Percentiles rank a stretch among this genome's conserved stretches.
phyloP scores from a whole-genome alignment of 805 yeast species.

The Ogataea trehaloabstinens region DNA sequence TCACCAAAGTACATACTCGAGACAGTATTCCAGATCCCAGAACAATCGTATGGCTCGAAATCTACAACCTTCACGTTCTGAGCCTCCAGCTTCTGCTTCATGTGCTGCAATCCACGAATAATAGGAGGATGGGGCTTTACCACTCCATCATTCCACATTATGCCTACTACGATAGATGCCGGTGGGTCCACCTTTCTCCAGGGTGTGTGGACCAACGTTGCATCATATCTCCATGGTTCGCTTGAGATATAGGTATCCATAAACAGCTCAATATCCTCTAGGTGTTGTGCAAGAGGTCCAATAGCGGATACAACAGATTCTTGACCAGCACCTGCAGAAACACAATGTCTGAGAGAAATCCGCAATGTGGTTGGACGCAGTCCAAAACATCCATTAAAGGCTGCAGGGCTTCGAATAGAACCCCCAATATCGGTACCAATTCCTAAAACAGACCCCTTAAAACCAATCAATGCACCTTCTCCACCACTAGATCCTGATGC shows the following conservation, averaged over 20 bases:
- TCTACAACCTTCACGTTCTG: slow-evolving; percentile 57
- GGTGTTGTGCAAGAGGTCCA: slow-evolving; percentile 51
- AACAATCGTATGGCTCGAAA: slow-evolving; percentile 55
- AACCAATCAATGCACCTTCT: slow-evolving; percentile 55
- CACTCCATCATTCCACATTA: slow-evolving; percentile 58
- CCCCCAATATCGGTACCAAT: slow-evolving; percentile 68
- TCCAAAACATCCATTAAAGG: slow-evolving; percentile 54
- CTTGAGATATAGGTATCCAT: slow-evolving; percentile 32
- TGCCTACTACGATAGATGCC: slow-evolving; percentile 51
- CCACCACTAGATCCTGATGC: slow-evolving; percentile 69
- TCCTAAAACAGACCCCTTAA: slow-evolving; percentile 55
- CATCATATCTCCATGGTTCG: slow-evolving; percentile 36
- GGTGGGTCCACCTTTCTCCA: slow-evolving; percentile 40
- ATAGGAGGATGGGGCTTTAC: slow-evolving; percentile 72
- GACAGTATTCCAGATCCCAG: slow-evolving; percentile 59
- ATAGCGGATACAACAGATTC: slow-evolving; percentile 25
- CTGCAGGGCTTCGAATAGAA: slow-evolving; percentile 56
- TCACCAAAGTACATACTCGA: slow-evolving; percentile 58
- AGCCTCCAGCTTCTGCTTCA: slow-evolving; percentile 50
- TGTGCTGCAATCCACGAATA: slow-evolving; percentile 51
- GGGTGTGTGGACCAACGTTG: slow-evolving; percentile 39
- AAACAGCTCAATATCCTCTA: slow-evolving; percentile 48
- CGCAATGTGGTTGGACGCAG: slow-evolving; percentile 43
- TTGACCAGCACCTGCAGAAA: slow-evolving; percentile 23
- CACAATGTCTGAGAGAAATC: slow-evolving; percentile 28